Percentiles rank a stretch among this genome's conserved stretches.
Evolutionary conservation across 1,139 yeast genomes (phyloP).

Genomic region (Zygosaccharomyces sapae): DNA sequence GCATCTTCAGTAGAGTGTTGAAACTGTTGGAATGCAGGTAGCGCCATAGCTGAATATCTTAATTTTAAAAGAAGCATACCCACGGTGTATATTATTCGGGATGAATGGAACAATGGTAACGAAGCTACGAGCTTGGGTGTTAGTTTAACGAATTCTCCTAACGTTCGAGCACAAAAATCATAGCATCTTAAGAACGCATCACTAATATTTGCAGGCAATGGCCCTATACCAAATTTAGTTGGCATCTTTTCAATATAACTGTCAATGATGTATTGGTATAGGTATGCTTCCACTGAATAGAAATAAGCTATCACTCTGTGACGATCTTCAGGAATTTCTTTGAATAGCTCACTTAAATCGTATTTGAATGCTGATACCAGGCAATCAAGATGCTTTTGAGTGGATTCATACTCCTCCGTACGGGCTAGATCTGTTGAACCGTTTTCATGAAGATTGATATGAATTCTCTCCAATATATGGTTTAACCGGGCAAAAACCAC

Average conservation of each 20-base stretch:
- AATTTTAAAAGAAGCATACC: conserved; percentile 57
- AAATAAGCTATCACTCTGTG: conserved; percentile 48
- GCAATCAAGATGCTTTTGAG: conserved; percentile 17
- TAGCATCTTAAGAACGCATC: conserved; percentile 50
- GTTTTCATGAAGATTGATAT: conserved; percentile 44
- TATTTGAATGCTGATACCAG: conserved; percentile 18
- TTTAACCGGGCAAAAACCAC: conserved; percentile 60
- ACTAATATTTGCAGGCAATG: conserved; percentile 35
- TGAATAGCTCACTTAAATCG: conserved; percentile 22
- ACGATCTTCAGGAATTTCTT: conserved; percentile 39
- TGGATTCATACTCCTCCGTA: conserved; percentile 21
- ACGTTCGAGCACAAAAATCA: conserved; percentile 50
- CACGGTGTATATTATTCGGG: conserved; percentile 64
- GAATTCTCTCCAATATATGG: conserved; percentile 60
- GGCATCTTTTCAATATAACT: conserved; percentile 18
- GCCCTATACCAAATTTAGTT: conserved; percentile 12
- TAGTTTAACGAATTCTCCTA: conserved; percentile 47
- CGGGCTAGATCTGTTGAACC: conserved; percentile 19
- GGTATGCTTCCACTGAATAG: conserved; percentile 67
- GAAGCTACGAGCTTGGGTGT: conserved; percentile 46
- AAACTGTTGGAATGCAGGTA: conserved; percentile 47
- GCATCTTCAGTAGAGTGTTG: conserved; percentile 51
- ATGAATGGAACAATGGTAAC: conserved; percentile 58
- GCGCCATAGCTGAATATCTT: conserved; percentile 51
- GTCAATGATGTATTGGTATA: conserved; percentile 47